Base-by-base conservation (phyloP, 495 filamentous ascomycete genomes). In the Daldinia caldariorum region DNA sequence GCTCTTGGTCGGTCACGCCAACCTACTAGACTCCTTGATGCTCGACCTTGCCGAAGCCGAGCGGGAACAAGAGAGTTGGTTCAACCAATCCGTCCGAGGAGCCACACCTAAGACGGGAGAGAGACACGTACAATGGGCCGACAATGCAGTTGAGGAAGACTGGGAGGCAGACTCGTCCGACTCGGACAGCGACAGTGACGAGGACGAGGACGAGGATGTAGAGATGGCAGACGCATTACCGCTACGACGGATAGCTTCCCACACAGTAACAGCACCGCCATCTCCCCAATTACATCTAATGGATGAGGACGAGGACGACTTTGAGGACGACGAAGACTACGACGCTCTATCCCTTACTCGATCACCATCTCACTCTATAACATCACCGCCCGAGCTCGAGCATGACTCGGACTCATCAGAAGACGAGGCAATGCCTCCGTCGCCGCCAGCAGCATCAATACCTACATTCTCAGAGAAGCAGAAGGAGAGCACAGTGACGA, bases 11-110 rank as follows among this genome's bases (percentile, higher is more conserved):
- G 87, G 96, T 63, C 95, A 99, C 81, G 95, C 95, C 85, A 99
- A 99, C 86, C 89, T 99, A 13, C 92, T 99, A 73, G 95, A 99
- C 83, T 89, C 89, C 12, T 84, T 99, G 71, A 98, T 97, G 95
- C 84, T 97, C 66, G 94, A 97, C 77, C 92, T 99, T 16, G 89
- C 91, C 79, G 91, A 96, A 43, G 95, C 96, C 75, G 96, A 99
- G 84, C 87, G 89, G 66, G 94, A 98, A 78, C 95, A 98, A 80
- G 95, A 98, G 81, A 90, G 86, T 59, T 98, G 96, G 96, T 98
- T 97, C 89, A 94, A 97, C 87, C 89, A 94, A 81, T 93, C 92
- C 65, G 92, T 97, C 80, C 88, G 84, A 77, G 91, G 90, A 73
- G 92, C 91, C 73, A 69, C 79, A 63, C 85, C 86, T 76, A 80